Evolutionary conservation across 352 stramenopile species (phyloP), one percentile per base, ranked within the genome.

Genomic region (Phytopythium helicoides): DNA sequence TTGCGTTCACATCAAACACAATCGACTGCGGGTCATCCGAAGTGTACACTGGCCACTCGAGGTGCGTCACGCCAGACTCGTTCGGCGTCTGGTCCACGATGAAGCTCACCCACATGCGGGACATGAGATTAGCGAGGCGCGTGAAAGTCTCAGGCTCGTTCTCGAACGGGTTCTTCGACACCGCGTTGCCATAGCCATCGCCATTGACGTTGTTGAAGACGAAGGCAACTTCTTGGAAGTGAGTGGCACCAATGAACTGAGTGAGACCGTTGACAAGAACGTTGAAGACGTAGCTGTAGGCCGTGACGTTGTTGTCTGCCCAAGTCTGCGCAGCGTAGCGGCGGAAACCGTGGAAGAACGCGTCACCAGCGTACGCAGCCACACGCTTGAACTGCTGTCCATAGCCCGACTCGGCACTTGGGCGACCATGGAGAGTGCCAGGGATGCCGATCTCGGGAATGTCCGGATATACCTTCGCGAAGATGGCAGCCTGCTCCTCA

Each of bases 21-120:
- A 71, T 64, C 26, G 58, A 61, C 46, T 65, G 47, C 33, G 58
- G 54, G 46, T 64, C 40, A 25, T 66, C 57, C 9, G 56, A 18
- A 35, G 57, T 57, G 52, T 70, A 70, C 48, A 56, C 41, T 7
- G 57, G 62, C 62, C 62, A 70, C 36, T 62, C 41, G 14, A 63
- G 23, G 14, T 53, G 48, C 7, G 55, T 63, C 33, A 62, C 28
- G 12, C 44, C 53, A 21, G 53, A 60, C 52, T 63, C 35, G 42
- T 59, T 60, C 14, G 57, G 52, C 22, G 52, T 66, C 52, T 52
- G 21, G 53, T 60, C 42, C 23, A 60, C 62, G 38, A 70, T 63
- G 47, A 70, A 70, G 53, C 62, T 70, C 21, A 46, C 49, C 62
- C 62, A 70, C 62, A 63, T 70, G 36, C 62, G 62, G 18, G 62